Conservation (phyloP, 2,329 filamentous ascomycete genomes). For the Myriosclerotinia duriaeana region DNA sequence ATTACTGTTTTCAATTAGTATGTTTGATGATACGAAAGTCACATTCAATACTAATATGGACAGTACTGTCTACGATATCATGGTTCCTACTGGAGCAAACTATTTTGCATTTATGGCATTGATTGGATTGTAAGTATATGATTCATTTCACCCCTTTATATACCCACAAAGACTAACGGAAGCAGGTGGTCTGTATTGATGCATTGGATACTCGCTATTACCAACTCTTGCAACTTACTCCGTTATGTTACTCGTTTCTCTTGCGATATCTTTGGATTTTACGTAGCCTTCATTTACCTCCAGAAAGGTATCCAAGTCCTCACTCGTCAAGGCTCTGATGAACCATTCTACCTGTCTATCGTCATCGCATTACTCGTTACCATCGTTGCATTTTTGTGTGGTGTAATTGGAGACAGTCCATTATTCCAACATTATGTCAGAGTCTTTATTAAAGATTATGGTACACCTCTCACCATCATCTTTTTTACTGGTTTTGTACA, state of each 20-base stretch:
- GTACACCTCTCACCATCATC: conserved; percentile 76
- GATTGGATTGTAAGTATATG: conserved; percentile 63
- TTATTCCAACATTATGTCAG: conserved; percentile 74
- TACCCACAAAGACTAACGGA: conserved; percentile 28
- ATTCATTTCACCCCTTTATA: neutral
- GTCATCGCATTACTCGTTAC: conserved; percentile 75
- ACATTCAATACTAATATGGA: conserved; percentile 40
- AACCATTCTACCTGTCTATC: conserved; percentile 76
- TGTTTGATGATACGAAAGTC: conserved; percentile 31
- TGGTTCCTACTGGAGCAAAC: conserved; percentile 71
- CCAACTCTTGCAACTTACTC: conserved; percentile 85
- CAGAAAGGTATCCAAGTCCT: conserved; percentile 89
- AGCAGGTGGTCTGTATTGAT: conserved; percentile 76
- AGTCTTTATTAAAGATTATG: conserved; percentile 86
- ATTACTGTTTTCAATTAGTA: conserved; percentile 92
- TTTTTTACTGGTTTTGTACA: conserved; percentile 92
- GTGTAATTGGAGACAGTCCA: conserved; percentile 66
- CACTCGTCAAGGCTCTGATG: conserved; percentile 64
- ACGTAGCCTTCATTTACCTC: conserved; percentile 87
- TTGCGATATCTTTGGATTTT: conserved; percentile 92
- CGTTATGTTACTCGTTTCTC: conserved; percentile 88
- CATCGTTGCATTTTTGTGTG: conserved; percentile 71
- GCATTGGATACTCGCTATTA: conserved; percentile 79
- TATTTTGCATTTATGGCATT: conserved; percentile 91
- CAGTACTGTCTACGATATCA: conserved; percentile 90